Percentiles rank a stretch among this genome's conserved stretches.
These are phyloP conservation scores for Metschnikowia lunata DNA, from an alignment of 805 yeast species.

Conservation along the genomic window DNA sequence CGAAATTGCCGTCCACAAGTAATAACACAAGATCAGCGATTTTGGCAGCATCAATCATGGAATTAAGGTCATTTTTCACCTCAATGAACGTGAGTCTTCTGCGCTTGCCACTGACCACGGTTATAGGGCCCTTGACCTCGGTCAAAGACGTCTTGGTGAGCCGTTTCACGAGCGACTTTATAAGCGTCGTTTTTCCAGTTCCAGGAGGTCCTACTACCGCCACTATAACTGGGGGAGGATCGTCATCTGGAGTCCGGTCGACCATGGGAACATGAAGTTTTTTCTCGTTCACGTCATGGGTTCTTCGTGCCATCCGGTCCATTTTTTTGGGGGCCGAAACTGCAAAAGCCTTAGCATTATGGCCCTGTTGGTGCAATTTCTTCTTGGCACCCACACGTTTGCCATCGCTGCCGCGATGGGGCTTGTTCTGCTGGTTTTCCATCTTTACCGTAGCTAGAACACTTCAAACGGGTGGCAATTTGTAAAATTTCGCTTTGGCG, in stretches of 20 bases:
- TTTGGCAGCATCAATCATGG: conserved; percentile 95
- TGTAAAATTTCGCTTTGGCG: too few species aligned
- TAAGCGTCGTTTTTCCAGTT: conserved; percentile 92
- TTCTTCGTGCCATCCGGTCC: conserved; percentile 76
- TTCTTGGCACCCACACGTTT: conserved; percentile 63
- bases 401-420: conserved; percentile 61
- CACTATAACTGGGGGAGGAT: conserved; percentile 93
- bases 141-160: conserved; percentile 79
- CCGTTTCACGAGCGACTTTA: conserved; percentile 82
- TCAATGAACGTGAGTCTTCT: conserved; percentile 90
- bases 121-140: conserved; percentile 93
- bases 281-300: conserved; percentile 78
- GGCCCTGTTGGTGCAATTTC: conserved; percentile 83
- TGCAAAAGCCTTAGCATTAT: conserved; percentile 42
- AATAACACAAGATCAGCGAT: conserved; percentile 88
- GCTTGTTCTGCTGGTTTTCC: conserved; percentile 62
- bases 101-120: conserved; percentile 93
- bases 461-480: too few species aligned
- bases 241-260: conserved; percentile 94
- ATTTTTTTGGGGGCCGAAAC: conserved; percentile 70
- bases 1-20: conserved; percentile 94
- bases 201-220: conserved; percentile 99
- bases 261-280: conserved; percentile 96
- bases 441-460: background rate
- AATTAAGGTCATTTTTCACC: conserved; percentile 85